These are phyloP conservation scores for Glycine tomentella DNA, from an alignment of 306 rosid species.

Conservation along the genomic window DNA sequence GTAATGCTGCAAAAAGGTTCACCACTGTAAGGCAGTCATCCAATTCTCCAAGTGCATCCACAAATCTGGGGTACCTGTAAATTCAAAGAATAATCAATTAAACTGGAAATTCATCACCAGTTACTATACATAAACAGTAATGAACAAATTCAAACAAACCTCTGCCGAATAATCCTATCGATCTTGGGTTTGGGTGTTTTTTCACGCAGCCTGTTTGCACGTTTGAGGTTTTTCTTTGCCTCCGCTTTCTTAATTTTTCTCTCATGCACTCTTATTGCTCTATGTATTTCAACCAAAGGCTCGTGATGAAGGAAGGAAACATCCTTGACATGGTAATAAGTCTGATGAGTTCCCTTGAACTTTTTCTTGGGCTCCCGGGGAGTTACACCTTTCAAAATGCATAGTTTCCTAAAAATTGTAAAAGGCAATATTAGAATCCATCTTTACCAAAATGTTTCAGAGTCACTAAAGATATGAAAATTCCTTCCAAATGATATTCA, in stretches of 20 bases:
- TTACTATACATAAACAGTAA: not conserved
- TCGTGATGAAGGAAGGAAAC: slow-evolving; percentile 86
- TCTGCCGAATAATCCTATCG: slow-evolving; percentile 75
- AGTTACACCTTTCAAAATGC: slow-evolving; percentile 89
- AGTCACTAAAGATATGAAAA: not conserved
- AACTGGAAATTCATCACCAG: slow-evolving; percentile 14
- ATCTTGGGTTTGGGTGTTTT: slow-evolving; percentile 68
- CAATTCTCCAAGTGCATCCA: slow-evolving; percentile 91
- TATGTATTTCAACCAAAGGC: slow-evolving; percentile 75
- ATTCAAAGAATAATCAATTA: slow-evolving; percentile 27
- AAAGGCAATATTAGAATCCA: slow-evolving; percentile 35
- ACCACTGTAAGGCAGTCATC: slow-evolving; percentile 93
- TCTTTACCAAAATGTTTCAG: not conserved
- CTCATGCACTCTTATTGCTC: slow-evolving; percentile 74
- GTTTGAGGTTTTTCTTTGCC: slow-evolving; percentile 80
- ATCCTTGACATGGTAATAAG: slow-evolving; percentile 94
- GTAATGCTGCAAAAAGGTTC: slow-evolving; percentile 92
- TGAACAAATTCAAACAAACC: slow-evolving; percentile 55
- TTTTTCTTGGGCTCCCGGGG: slow-evolving; percentile 97
- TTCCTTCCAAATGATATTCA: not conserved
- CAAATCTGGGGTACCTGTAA: slow-evolving; percentile 83
- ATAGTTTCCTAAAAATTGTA: slow-evolving; percentile 66
- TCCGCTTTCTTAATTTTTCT: slow-evolving; percentile 86
- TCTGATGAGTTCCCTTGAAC: slow-evolving; percentile 91
- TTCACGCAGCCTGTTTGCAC: slow-evolving; percentile 65